These are phyloP conservation scores for Alternaria panax DNA, from an alignment of 2,329 filamentous ascomycete genomes.

Conservation along the genomic window DNA sequence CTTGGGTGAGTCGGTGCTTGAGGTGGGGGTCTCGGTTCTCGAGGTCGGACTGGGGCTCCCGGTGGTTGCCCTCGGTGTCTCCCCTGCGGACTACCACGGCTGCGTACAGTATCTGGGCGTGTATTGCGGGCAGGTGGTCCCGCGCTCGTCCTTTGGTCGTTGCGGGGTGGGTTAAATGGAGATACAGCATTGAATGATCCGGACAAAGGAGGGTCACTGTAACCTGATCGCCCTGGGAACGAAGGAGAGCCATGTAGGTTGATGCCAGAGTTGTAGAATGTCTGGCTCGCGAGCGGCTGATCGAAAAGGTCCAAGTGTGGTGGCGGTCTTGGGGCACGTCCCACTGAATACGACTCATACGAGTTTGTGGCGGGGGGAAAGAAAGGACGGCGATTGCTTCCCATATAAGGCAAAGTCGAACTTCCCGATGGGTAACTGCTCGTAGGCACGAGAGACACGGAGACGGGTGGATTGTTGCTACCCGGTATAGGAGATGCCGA, in stretches of 20 bases:
- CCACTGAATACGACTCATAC: slow-evolving; percentile 7
- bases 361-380: slow-evolving; percentile 6
- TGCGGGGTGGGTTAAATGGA: slow-evolving; percentile 8
- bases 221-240: slow-evolving; percentile 2
- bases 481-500: not conserved
- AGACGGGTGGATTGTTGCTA: slow-evolving; percentile 12
- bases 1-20: slow-evolving; percentile 20
- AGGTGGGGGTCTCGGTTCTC: slow-evolving; percentile 22
- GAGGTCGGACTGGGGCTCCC: slow-evolving; percentile 19
- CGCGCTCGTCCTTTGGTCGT: slow-evolving; percentile 6
- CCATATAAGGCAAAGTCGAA: slow-evolving; percentile 16
- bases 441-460: slow-evolving; percentile 2
- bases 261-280: slow-evolving; percentile 11
- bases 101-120: slow-evolving; percentile 11
- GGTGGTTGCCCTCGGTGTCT: slow-evolving; percentile 16
- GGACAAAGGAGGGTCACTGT: slow-evolving; percentile 1
- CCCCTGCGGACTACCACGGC: too few relatives aligned
- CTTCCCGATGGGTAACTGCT: slow-evolving; percentile 16
- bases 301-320: slow-evolving; percentile 24
- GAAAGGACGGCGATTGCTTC: slow-evolving; percentile 20
- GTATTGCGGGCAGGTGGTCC: slow-evolving; percentile 14
- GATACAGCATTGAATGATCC: slow-evolving; percentile 5
- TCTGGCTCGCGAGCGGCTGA: slow-evolving; percentile 7
- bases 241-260: slow-evolving; percentile 9
- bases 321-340: slow-evolving; percentile 23